phyloP scores from a whole-genome alignment of 2,329 filamentous ascomycete species.

The Macroventuria anomochaeta region DNA sequence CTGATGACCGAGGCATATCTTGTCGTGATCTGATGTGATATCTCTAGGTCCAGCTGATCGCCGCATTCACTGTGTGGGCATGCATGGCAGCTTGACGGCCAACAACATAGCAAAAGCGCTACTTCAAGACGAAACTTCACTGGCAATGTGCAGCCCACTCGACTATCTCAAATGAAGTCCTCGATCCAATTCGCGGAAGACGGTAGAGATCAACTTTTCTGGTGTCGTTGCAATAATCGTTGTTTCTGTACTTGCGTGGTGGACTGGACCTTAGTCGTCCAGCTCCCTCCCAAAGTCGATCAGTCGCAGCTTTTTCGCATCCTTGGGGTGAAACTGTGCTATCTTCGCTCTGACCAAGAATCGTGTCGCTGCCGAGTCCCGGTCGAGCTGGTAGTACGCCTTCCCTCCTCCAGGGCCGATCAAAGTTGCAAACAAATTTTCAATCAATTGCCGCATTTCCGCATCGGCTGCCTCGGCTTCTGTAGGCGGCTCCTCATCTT shows the following conservation, averaged over 20 bases:
- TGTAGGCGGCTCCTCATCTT: conserved; percentile 41
- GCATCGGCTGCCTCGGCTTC: conserved; percentile 57
- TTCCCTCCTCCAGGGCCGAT: conserved; percentile 45
- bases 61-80: too few relatives aligned
- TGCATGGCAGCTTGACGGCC: too few relatives aligned
- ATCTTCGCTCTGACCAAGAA: conserved; percentile 63
- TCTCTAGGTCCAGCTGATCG: too few relatives aligned
- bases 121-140: not conserved
- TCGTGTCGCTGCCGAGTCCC: conserved; percentile 60
- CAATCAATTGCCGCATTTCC: conserved; percentile 57
- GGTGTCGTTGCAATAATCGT: not conserved
- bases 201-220: not conserved
- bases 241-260: not conserved
- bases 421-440: conserved; percentile 54
- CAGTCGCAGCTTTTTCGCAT: conserved; percentile 59
- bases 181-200: not conserved
- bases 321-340: conserved; percentile 62
- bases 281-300: conserved; percentile 59
- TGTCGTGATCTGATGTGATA: too few relatives aligned
- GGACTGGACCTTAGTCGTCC: conserved; percentile 40
- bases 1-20: too few relatives aligned
- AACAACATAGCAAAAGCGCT: too few relatives aligned
- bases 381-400: conserved; percentile 56
- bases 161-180: not conserved
- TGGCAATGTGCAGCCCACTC: not conserved